Evolutionary conservation across 345 rosid species (phyloP).

Genomic region (Eucalyptus sp.): DNA sequence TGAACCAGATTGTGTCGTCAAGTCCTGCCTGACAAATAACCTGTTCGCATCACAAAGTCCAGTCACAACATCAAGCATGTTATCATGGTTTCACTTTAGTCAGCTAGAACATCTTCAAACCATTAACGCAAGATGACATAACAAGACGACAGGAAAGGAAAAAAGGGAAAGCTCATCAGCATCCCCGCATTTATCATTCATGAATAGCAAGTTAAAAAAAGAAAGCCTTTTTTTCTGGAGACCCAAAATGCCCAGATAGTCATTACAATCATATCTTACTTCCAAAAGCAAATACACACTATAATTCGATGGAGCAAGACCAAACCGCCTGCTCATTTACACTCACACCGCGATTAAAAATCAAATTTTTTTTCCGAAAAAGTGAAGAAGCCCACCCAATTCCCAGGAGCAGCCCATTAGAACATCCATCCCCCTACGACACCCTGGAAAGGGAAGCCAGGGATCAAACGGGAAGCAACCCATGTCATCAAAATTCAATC

Average conservation of each 20-base stretch:
- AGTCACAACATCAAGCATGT: background rate
- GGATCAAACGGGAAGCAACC: background rate
- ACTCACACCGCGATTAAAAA: background rate
- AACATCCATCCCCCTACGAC: background rate
- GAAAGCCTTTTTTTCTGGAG: background rate
- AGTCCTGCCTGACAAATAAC: slow-evolving; percentile 21
- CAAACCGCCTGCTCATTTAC: background rate
- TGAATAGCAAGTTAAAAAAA: background rate
- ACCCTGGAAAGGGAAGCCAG: background rate
- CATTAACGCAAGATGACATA: background rate
- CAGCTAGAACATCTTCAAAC: background rate
- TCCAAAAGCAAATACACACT: background rate
- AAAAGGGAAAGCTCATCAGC: background rate
- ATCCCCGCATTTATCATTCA: background rate
- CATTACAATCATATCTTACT: background rate
- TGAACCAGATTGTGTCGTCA: slow-evolving; percentile 18
- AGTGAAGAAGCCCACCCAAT: background rate
- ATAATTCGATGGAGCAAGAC: background rate
- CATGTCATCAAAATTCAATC: background rate
- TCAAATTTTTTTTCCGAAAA: background rate
- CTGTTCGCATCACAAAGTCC: background rate
- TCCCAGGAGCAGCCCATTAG: background rate
- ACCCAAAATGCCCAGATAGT: background rate
- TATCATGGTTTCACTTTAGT: background rate
- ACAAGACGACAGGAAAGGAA: background rate